Base-by-base conservation (phyloP, 2,329 filamentous ascomycete species). In the Aplosporella prunicola region DNA sequence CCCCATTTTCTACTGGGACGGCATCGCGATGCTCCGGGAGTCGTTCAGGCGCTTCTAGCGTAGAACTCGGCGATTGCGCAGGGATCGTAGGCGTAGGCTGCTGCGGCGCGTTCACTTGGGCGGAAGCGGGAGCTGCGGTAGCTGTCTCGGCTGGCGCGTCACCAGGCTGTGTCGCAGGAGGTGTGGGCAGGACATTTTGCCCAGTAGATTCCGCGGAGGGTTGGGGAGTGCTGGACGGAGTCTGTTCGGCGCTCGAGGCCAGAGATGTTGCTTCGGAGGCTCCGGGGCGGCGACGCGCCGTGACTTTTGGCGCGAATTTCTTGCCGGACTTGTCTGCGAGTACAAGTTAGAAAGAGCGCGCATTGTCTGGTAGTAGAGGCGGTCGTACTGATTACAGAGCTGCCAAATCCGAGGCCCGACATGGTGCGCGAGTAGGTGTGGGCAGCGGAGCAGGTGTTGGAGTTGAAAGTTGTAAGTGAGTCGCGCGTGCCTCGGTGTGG, bases 341-440 rank as follows among this genome's bases (percentile, higher is more conserved):
- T 39, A 16, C 17, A n/a, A 24, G 18, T 42, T 32, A 41, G 32
- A 32, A 29, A 26, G 17, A 10, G 17, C 20, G 23, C 15, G 40
- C 26, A 45, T 31, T 40, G 20, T 42, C 39, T 44, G 36, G 45
- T 41, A 36, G 46, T 33, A 16, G 39, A 38, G 18, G 42, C 37
- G 29, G 17, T 5, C 37, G 61, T 50, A 68, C 67, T 69, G 44
- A 73, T 70, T 27, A 65, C 68, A 38, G 71, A 74, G 48, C 67
- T 72, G 43, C 70, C 71, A 29, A 73, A 63, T n/a, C n/a, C n/a
- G 7, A 35, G 34, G 14, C 50, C 45, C 30, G 68, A 65, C 58
- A 69, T 62, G 27, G 14, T 38, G 34, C 13, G 23, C n/a, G 14
- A 16, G 16, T 3, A 18, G 17, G n/a, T 25, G 11, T 4, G 16